A percentile compares a stretch with the other conserved stretches of the same genome.
Conservation (phyloP, 2,329 filamentous ascomycete species). For the Verticillium isaacii region DNA sequence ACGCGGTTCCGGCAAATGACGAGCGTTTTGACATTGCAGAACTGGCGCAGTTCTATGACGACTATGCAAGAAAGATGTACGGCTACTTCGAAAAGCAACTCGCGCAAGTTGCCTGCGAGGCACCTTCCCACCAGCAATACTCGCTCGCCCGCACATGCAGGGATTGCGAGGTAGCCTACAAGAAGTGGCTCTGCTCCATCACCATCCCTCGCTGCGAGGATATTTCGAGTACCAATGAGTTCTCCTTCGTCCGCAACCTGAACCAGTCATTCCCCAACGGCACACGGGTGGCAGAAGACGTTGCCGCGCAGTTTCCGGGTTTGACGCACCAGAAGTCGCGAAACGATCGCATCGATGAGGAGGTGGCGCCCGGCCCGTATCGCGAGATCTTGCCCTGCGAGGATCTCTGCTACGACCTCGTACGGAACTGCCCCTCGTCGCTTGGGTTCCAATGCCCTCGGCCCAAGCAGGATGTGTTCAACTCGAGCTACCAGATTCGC, state of each 20-base stretch:
- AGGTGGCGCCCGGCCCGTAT: slow-evolving; percentile 80
- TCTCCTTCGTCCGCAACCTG: slow-evolving; percentile 59
- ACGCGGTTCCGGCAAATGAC: slow-evolving; percentile 82
- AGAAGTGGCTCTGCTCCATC: slow-evolving; percentile 90
- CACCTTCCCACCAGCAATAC: slow-evolving; percentile 67
- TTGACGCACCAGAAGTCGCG: slow-evolving; percentile 54
- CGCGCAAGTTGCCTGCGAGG: slow-evolving; percentile 81
- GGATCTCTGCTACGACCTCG: slow-evolving; percentile 80
- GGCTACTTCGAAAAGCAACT: slow-evolving; percentile 76
- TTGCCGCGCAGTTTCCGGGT: slow-evolving; percentile 20
- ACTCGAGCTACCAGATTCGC: slow-evolving; percentile 36
- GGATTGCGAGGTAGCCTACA: slow-evolving; percentile 78
- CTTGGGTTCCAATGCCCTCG: slow-evolving; percentile 73
- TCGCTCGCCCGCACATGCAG: slow-evolving; percentile 73
- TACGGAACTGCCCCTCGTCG: slow-evolving; percentile 75
- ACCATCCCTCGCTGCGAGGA: slow-evolving; percentile 90
- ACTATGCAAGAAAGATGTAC: slow-evolving; percentile 65
- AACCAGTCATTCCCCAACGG: slow-evolving; percentile 67
- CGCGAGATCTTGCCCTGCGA: slow-evolving; percentile 88
- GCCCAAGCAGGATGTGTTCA: slow-evolving; percentile 27
- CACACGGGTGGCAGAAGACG: slow-evolving; percentile 39
- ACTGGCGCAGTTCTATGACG: slow-evolving; percentile 73
- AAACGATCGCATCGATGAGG: slow-evolving; percentile 66
- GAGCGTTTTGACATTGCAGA: slow-evolving; percentile 50
- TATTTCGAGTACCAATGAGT: slow-evolving; percentile 51